Percentiles rank a stretch among this genome's conserved stretches.
Evolutionary conservation across 2,329 filamentous ascomycete genomes (phyloP).

Genomic region (Fusarium udum): DNA sequence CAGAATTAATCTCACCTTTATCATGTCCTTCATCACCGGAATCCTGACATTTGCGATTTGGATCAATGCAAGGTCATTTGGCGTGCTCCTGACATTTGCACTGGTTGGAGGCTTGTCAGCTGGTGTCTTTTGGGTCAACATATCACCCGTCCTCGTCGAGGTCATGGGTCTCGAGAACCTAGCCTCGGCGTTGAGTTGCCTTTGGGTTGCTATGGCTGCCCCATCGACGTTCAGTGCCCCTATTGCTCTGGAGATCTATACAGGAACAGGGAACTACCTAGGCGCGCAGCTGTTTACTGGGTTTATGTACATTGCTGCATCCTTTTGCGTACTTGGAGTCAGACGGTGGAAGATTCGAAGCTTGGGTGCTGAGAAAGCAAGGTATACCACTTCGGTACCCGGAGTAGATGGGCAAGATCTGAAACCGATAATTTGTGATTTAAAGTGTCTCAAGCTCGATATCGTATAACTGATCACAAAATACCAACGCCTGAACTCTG

Average conservation of each 20-base stretch:
- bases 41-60: conserved; percentile 8
- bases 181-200: conserved; percentile 11
- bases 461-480: no score
- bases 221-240: conserved; percentile 24
- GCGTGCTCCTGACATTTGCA: conserved; percentile 10
- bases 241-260: conserved; percentile 14
- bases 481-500: no score
- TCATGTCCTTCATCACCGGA: conserved; percentile 52
- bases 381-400: no score
- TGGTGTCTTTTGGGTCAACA: conserved; percentile 21
- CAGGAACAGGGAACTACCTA: conserved; percentile 14
- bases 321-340: neutral
- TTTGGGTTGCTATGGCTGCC: conserved; percentile 18
- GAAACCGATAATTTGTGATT: no score
- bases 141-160: conserved; percentile 13
- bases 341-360: neutral
- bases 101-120: neutral
- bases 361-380: neutral
- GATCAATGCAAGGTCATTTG: conserved; percentile 14
- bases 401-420: no score
- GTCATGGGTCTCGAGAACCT: conserved; percentile 11
- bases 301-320: conserved; percentile 4
- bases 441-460: no score
- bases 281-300: conserved; percentile 27
- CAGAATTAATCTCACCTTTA: conserved; percentile 68